Base-by-base conservation (phyloP, 164 flowering plant species). In the Chimonanthus praecox region DNA sequence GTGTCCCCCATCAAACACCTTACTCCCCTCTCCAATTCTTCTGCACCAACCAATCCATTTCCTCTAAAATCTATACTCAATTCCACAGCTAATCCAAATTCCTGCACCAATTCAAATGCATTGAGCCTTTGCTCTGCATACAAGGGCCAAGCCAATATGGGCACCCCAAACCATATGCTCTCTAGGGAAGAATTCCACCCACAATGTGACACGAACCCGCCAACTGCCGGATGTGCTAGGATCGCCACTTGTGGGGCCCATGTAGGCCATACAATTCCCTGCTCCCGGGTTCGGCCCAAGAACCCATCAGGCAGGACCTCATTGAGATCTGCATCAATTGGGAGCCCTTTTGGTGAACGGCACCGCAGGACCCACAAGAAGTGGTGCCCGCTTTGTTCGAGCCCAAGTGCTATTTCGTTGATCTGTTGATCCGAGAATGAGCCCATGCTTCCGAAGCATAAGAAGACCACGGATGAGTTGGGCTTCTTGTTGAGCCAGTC, bases 101-200 rank as follows among this genome's bases (percentile, higher is more conserved):
- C 84, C 70, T 4, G 72, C 72, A 80, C 88, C 83, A 88, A 20
- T 73, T 71, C 15, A 44, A 87, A 82, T 0, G 87, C 87, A 50
- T 85, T 87, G 1, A 80, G 4, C 43, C 76, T 84, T 71, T 88
- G 91, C 78, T 88, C 89, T 0, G 88, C 86, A 43, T 67, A 76
- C 48, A 82, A 7, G 43, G 91, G 89, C 89, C 91, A 88, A 3
- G 86, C 60, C 5, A 80, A 81, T 3, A 86, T 70, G 3, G 90
- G 87, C 33, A 74, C 72, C 3, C 77, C 77, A n/a, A 61, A 69
- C 72, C 72, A 74, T 7, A 74, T 3, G 72, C 77, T 69, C 68
- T 74, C 77, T 16, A 74, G 58, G 21, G 48, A 60, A 49, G 77
- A 74, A 20, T 74, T 74, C 77, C 77, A 74, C 49, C 77, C 77